A percentile compares a stretch with the other conserved stretches of the same genome.
Evolutionary conservation across 495 filamentous ascomycete species (phyloP).

Genomic region (Trichocladium antarcticum): DNA sequence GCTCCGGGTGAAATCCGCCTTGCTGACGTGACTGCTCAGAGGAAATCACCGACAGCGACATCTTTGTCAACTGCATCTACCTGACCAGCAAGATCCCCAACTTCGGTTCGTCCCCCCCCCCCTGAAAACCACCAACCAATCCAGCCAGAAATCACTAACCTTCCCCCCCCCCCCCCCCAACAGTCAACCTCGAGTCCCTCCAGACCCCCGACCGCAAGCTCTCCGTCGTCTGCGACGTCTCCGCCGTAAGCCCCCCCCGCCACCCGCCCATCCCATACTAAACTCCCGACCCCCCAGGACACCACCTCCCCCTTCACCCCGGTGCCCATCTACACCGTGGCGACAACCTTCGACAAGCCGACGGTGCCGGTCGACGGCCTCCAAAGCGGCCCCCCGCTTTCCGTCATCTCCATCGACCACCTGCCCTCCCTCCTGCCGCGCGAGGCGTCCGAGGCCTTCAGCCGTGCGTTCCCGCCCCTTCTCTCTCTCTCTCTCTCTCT

Average conservation of each 20-base stretch:
- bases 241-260: slow-evolving; percentile 60
- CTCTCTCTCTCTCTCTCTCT: background rate
- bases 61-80: slow-evolving; percentile 93
- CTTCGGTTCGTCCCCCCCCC: slow-evolving; percentile 15
- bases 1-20: background rate
- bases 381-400: slow-evolving; percentile 47
- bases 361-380: slow-evolving; percentile 60
- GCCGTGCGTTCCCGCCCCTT: slow-evolving; percentile 23
- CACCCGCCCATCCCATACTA: slow-evolving; percentile 32
- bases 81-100: slow-evolving; percentile 41
- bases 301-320: slow-evolving; percentile 47
- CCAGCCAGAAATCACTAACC: background rate
- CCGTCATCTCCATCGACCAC: slow-evolving; percentile 83
- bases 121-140: background rate
- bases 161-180: background rate
- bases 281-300: slow-evolving; percentile 33
- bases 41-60: slow-evolving; percentile 70
- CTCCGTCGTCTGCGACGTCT: slow-evolving; percentile 81
- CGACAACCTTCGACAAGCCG: slow-evolving; percentile 74
- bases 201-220: slow-evolving; percentile 58
- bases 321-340: slow-evolving; percentile 74
- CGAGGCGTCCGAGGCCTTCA: slow-evolving; percentile 81
- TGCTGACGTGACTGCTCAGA: slow-evolving; percentile 19
- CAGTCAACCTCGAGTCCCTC: slow-evolving; percentile 57
- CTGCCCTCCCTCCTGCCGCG: slow-evolving; percentile 76